phyloP scores from a whole-genome alignment of 2,329 filamentous ascomycete genomes.

The Fusarium nygamai region DNA sequence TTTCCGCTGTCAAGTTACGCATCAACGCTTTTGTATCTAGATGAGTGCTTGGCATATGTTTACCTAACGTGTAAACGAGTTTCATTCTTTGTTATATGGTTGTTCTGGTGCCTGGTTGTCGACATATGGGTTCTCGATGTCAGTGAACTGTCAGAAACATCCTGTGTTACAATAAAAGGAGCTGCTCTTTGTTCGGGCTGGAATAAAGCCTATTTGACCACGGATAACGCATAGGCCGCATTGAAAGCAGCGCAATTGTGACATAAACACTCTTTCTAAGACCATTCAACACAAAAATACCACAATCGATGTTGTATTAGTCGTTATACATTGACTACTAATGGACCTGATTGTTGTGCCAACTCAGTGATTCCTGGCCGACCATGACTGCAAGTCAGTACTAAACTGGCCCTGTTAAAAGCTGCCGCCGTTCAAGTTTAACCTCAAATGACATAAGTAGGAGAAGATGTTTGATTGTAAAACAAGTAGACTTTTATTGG shows the following conservation, averaged over 20 bases:
- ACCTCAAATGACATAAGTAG: not conserved
- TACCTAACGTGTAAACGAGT: not conserved
- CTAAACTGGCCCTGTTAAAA: not conserved
- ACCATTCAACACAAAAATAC: not conserved
- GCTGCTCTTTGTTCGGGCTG: not conserved
- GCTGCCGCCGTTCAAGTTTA: not conserved
- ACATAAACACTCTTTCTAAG: not conserved
- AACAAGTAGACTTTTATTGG: conserved; percentile 20
- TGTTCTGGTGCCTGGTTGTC: not conserved
- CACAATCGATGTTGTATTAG: not conserved
- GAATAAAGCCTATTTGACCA: not conserved
- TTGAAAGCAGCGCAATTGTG: not conserved
- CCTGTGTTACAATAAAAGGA: not conserved
- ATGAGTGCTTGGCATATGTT: not conserved
- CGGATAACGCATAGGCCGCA: not conserved
- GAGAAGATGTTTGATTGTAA: not conserved
- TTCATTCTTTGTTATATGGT: not conserved
- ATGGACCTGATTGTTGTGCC: not conserved
- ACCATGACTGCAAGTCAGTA: not conserved
- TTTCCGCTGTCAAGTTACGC: not conserved
- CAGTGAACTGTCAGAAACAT: not conserved
- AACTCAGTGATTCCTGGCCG: not conserved
- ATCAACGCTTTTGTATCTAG: not conserved
- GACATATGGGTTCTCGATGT: not conserved
- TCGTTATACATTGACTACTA: not conserved